phyloP scores from a whole-genome alignment of 805 yeast genomes.

The Novakomyces olei region DNA sequence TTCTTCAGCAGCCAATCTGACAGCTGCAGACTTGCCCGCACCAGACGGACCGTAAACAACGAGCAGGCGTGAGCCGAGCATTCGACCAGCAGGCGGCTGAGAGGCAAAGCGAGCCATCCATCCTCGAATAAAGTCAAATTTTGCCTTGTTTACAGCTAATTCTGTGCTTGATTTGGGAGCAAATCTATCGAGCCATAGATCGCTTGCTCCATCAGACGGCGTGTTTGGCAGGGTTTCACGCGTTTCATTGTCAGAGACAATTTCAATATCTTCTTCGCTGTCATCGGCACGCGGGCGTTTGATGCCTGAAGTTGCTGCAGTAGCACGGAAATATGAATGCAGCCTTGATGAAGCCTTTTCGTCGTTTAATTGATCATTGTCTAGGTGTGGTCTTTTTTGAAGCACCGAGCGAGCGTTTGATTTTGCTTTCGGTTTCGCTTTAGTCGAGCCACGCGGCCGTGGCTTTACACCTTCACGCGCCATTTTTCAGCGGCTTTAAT shows the following conservation, averaged over 20 bases:
- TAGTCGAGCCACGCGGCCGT: too few relatives aligned
- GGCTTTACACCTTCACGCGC: too few relatives aligned
- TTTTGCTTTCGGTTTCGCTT: too few relatives aligned
- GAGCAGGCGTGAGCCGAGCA: not conserved
- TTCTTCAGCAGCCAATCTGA: not conserved
- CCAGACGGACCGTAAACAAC: conserved; percentile 2
- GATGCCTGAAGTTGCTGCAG: too few relatives aligned
- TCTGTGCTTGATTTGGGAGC: not conserved
- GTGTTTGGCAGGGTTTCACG: not conserved
- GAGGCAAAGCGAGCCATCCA: not conserved
- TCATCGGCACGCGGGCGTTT: too few relatives aligned
- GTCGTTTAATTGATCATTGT: too few relatives aligned
- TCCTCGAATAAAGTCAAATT: not conserved
- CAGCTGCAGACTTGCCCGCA: not conserved
- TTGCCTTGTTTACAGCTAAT: conserved; percentile 3
- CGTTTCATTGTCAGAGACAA: conserved; percentile 1
- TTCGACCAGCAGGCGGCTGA: not conserved
- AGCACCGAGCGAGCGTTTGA: too few relatives aligned
- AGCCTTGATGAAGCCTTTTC: too few relatives aligned
- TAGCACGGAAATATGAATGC: too few relatives aligned
- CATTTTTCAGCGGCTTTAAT: too few relatives aligned
- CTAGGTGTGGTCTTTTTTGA: too few relatives aligned
- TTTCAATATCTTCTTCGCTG: conserved; percentile 1
- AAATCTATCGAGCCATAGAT: conserved; percentile 1
- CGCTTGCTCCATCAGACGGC: too few relatives aligned